These are phyloP conservation scores for Heterotrichella gracilis DNA, from an alignment of 352 stramenopile species.

Conservation along the genomic window DNA sequence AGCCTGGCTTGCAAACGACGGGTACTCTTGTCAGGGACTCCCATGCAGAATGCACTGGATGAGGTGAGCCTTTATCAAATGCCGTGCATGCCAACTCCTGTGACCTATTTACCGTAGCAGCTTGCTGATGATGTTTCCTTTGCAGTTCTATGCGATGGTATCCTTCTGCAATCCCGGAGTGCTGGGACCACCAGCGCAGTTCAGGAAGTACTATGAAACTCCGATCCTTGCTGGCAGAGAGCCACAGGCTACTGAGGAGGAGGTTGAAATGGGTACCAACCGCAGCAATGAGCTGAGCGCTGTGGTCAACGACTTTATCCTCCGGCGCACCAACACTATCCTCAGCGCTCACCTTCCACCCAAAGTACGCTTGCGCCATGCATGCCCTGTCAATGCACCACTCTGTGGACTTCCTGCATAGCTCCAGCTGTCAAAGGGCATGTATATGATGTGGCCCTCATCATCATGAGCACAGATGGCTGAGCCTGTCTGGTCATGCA, in stretches of 20 bases:
- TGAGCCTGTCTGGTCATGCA: too few species aligned
- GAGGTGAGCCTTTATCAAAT: too few species aligned
- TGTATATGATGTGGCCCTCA: too few species aligned
- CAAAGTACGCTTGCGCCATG: too few species aligned
- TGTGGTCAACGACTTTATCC: slow-evolving; percentile 90
- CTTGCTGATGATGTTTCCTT: too few species aligned
- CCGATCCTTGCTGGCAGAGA: slow-evolving; percentile 50
- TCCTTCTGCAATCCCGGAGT: slow-evolving; percentile 38
- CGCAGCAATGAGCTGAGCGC: slow-evolving; percentile 49
- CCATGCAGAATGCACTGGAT: slow-evolving; percentile 91
- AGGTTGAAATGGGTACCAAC: slow-evolving; percentile 16
- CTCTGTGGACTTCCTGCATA: too few species aligned
- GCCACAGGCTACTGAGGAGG: slow-evolving; percentile 39
- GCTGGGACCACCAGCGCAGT: slow-evolving; percentile 40
- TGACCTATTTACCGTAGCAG: too few species aligned
- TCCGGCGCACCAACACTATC: slow-evolving; percentile 80
- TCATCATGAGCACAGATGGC: too few species aligned
- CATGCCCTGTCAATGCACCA: too few species aligned
- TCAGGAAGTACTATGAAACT: slow-evolving; percentile 46
- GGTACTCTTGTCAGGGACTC: slow-evolving; percentile 72
- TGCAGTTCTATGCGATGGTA: slow-evolving; percentile 89
- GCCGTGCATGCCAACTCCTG: too few species aligned
- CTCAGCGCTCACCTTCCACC: slow-evolving; percentile 84
- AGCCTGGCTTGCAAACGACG: slow-evolving; percentile 45
- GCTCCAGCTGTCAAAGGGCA: too few species aligned